Conservation (phyloP, 176 grass and related monocot species). For the Dendrocalamus sinicus region DNA sequence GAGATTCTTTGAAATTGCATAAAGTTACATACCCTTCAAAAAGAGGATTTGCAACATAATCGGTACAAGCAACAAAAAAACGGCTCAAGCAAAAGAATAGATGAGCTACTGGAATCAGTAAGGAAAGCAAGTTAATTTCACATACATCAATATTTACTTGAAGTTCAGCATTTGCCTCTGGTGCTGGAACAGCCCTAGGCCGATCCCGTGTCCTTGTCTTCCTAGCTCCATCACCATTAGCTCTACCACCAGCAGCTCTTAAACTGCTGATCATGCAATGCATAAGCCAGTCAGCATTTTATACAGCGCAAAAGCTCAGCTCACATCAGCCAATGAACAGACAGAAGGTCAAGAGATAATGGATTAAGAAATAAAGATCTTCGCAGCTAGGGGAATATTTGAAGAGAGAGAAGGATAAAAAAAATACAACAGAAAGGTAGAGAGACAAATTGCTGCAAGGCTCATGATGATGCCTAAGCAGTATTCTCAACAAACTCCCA, state of each 20-base stretch:
- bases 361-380: conserved; percentile 31
- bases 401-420: background rate
- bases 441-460: conserved; percentile 39
- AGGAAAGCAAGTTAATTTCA: conserved; percentile 22
- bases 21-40: background rate
- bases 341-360: background rate
- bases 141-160: conserved; percentile 91
- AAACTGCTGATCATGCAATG: conserved; percentile 54
- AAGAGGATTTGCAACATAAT: background rate
- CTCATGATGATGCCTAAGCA: conserved; percentile 61
- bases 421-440: conserved; percentile 29
- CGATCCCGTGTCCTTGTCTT: conserved; percentile 78
- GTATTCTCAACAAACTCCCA: conserved; percentile 54
- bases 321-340: conserved; percentile 19
- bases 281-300: conserved; percentile 29
- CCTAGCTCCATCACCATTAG: conserved; percentile 68
- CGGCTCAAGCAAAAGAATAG: background rate
- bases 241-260: conserved; percentile 67
- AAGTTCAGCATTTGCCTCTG: conserved; percentile 86
- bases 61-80: background rate
- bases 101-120: conserved; percentile 21
- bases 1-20: background rate
- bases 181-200: conserved; percentile 72
- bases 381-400: background rate
- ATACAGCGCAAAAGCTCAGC: conserved; percentile 7